These are phyloP conservation scores for Pichia phayaonensis DNA, from an alignment of 805 yeast genomes.

Conservation along the genomic window DNA sequence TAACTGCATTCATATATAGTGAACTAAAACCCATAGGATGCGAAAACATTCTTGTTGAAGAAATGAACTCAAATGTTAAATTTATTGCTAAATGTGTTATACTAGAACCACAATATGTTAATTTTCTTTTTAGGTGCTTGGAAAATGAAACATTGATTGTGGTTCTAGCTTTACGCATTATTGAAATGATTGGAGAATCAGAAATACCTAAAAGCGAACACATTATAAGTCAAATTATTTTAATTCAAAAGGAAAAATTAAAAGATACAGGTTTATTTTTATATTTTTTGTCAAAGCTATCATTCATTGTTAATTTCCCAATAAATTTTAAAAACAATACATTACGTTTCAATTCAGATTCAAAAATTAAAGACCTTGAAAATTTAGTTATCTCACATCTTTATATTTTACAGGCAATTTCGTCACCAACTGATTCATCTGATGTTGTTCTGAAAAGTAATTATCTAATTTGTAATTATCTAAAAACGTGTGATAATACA, in stretches of 20 bases:
- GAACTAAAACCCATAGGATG: neutral
- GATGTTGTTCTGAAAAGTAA: constrained; percentile 1
- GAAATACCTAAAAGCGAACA: constrained; percentile 17
- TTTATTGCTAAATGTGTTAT: constrained; percentile 4
- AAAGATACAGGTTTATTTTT: constrained; percentile 25
- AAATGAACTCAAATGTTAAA: constrained; percentile 2
- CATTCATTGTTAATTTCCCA: constrained; percentile 19
- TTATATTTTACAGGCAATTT: constrained; percentile 15
- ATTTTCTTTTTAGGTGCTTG: constrained; percentile 3
- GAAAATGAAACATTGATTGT: constrained; percentile 4
- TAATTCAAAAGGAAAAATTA: constrained; percentile 16
- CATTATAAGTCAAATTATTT: constrained; percentile 19
- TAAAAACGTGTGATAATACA: neutral
- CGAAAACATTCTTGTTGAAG: neutral
- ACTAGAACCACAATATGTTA: neutral
- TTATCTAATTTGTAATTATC: neutral
- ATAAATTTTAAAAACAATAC: constrained; percentile 17
- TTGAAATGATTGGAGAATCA: constrained; percentile 19
- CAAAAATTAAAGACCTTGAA: constrained; percentile 9
- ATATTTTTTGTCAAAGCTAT: constrained; percentile 24
- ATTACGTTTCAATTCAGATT: constrained; percentile 13
- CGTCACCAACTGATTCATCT: neutral
- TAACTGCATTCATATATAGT: neutral
- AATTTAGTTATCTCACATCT: constrained; percentile 21
- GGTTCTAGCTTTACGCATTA: constrained; percentile 13